Percentiles rank a stretch among this genome's conserved stretches.
phyloP scores from a whole-genome alignment of 805 yeast genomes.

The Lipomyces japonicus region DNA sequence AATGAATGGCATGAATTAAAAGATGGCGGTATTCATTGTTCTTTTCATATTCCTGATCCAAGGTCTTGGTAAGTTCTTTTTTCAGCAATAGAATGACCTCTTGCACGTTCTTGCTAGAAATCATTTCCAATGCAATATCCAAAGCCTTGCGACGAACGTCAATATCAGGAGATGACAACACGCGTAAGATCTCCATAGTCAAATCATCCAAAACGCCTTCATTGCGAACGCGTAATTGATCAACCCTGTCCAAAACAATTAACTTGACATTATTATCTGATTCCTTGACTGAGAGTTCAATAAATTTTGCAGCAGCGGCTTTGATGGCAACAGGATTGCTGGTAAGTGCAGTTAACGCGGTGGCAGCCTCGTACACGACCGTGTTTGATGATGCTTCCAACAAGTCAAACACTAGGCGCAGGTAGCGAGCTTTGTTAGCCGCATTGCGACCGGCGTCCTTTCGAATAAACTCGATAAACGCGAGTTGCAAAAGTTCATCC shows the following conservation, averaged over 20 bases:
- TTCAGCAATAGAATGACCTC: constrained; percentile 88
- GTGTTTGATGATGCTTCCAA: constrained; percentile 64
- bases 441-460: constrained; percentile 67
- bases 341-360: constrained; percentile 60
- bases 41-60: constrained; percentile 69
- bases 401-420: constrained; percentile 66
- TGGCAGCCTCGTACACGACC: constrained; percentile 89
- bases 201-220: constrained; percentile 83
- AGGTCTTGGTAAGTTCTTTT: constrained; percentile 79
- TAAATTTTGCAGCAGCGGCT: constrained; percentile 78
- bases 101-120: constrained; percentile 84
- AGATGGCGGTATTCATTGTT: constrained; percentile 82
- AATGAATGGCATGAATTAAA: constrained; percentile 81
- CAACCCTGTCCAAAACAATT: constrained; percentile 82
- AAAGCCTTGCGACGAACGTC: constrained; percentile 89
- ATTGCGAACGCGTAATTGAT: constrained; percentile 64
- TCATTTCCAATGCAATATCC: constrained; percentile 73
- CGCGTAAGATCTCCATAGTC: constrained; percentile 79
- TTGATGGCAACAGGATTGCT: constrained; percentile 62
- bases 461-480: constrained; percentile 86
- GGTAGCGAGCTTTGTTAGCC: constrained; percentile 64
- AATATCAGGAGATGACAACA: constrained; percentile 80
- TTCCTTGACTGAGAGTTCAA: constrained; percentile 85
- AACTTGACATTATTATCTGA: constrained; percentile 94
- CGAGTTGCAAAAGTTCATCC: constrained; percentile 82